Evolutionary conservation across 1,284 basidiomycete species (phyloP), one percentile per base, ranked within the genome.

Genomic region (Neonothopanus nambi): DNA sequence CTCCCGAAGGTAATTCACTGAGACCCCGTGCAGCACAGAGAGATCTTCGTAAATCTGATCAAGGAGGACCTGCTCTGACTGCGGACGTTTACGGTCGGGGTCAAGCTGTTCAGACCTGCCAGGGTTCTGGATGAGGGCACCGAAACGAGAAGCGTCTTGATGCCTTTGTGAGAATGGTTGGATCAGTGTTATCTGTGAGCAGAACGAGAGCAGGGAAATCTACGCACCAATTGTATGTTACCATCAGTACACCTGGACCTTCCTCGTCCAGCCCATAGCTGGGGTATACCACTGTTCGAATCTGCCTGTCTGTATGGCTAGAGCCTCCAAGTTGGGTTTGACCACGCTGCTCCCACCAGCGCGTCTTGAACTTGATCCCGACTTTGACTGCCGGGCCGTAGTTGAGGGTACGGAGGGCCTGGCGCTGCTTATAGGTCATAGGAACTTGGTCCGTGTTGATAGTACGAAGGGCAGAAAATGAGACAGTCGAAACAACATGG

Each of bases 271-370:
- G 44, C 8, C 63, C 63, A 49, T 60, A 40, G 12, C 20, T 23
- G 46, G 70, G 70, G 56, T 72, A 72, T 3, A 72, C 67, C 15
- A 68, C 60, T 24, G 57, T 56, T 13, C 69, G 67, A 15, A 61
- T 59, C 17, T 63, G 66, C 17, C 62, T 57, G 52, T 72, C 69
- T 0, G 67, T 70, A 45, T 52, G 59, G 3, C 63, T 62, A 24
- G 58, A 58, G 5, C 67, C 68, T 23, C 67, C 67, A 23, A 20
- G 11, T 23, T 41, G 36, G 18, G 56, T 45, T 21, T 62, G 51
- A 12, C 35, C 48, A 38, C 56, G 51, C 12, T 54, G 39, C 56
- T 67, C 61, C 69, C 70, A 71, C 69, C 69, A 71, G 5, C 63
- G 58, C 13, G 57, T 60, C 35, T 57, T 63, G 63, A 71, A 71